A percentile compares a stretch with the other conserved stretches of the same genome.
These are phyloP conservation scores for Ophiocordyceps camponoti-saundersi DNA, from an alignment of 2,329 filamentous ascomycete genomes.

Conservation along the genomic window DNA sequence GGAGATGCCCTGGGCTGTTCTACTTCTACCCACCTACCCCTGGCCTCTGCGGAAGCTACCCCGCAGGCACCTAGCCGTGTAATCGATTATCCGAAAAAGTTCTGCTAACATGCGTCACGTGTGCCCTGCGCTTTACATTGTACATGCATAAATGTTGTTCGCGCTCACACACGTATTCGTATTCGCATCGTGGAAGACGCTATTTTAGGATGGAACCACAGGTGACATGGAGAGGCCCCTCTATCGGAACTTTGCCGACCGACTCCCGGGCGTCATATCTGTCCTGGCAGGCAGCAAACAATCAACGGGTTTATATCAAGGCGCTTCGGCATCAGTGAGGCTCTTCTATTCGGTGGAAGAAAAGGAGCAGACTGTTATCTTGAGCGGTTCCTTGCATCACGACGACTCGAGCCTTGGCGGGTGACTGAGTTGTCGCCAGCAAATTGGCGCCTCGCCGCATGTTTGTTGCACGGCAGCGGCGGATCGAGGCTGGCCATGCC, in stretches of 20 bases:
- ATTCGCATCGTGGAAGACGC: neutral
- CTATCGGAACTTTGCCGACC: too few species aligned
- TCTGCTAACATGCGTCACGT: neutral
- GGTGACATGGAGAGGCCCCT: too few species aligned
- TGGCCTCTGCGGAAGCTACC: too few species aligned
- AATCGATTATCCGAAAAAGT: neutral
- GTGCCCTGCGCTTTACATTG: neutral
- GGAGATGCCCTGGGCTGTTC: neutral
- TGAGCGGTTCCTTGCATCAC: neutral
- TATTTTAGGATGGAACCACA: too few species aligned
- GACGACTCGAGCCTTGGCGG: neutral
- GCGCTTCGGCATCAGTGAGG: neutral
- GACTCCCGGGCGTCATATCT: too few species aligned
- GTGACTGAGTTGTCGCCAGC: neutral
- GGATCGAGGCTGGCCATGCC: neutral
- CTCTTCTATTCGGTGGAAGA: too few species aligned
- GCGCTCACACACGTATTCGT: neutral
- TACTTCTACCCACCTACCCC: neutral
- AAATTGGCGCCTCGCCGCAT: neutral
- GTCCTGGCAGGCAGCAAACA: too few species aligned
- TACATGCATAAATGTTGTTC: too few species aligned
- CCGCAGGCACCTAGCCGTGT: neutral
- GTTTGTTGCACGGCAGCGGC: neutral
- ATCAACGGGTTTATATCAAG: neutral
- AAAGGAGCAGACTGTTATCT: neutral